Base-by-base conservation (phyloP, 2,329 filamentous ascomycete genomes). In the Akanthomyces dipterigenus region DNA sequence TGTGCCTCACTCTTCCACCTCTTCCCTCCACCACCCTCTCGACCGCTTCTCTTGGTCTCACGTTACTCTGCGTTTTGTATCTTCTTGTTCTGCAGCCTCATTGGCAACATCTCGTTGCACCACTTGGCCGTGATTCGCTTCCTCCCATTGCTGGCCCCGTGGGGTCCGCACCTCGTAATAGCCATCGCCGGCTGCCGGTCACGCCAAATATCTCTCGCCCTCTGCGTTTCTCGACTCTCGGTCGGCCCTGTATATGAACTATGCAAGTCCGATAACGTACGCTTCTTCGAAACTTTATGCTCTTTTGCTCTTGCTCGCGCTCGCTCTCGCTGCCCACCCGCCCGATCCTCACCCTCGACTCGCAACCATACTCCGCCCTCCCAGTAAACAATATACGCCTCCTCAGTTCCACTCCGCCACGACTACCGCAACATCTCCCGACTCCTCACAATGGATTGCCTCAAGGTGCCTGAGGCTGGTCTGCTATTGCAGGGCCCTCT, bases 391-490 rank as follows among this genome's bases (percentile, higher is more conserved):
- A 55, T 24, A 26, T 49, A 42, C 57, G 60, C 38, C 46, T 62
- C 53, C 28, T 64, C 57, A 48, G 34, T 45, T 36, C 36, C 54
- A 34, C 48, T 20, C 40, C 38, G 14, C 36, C 51, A 56, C 55
- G 18, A 8, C 22, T 16, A 26, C 26, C 14, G 54, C 8, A 12
- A 28, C 40, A 54, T 11, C 24, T 12, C 36, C 22, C 20, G 11
- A 42, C 20, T 28, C 28, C 48, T 51, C 68, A 76, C 66, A 60
- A 84, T 84, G 81, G 76, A 80, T 69, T 76, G 77, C 63, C 78
- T 87, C 70, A 75, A 78, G 65, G 78, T 88, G 63, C 82, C 83
- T 67, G 81, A 84, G 65, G 73, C 76, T 66, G 85, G 85, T 73
- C 75, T 87, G 71, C 73, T 78, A 70, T 76, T 87, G 72, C 81